Base-by-base conservation (phyloP, 78 protist species). In the Salpingoeca rosetta region DNA sequence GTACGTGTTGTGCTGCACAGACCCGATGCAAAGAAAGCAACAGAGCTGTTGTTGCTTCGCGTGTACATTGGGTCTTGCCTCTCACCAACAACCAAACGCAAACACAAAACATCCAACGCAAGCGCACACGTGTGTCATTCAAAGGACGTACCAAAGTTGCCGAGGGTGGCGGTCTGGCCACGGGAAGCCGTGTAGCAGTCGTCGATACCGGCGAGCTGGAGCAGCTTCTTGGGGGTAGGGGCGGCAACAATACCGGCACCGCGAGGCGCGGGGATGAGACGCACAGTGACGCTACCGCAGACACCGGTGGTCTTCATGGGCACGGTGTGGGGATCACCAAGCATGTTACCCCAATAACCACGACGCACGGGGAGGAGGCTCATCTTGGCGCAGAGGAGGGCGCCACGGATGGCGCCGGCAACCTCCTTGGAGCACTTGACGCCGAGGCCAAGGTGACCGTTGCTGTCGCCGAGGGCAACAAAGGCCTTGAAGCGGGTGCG, bases 231-330 rank as follows among this genome's bases (percentile, higher is more conserved):
- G 90, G 99, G 93, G 82, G 85, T 88, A 36, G 94, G 93, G 51
- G 99, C 97, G 77, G 99, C 99, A 41, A 99, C 99, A 87, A 99
- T 83, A 77, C 99, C 99, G 44, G 99, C 92, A 87, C 99, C 99
- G 79, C 98, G 94, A 86, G 99, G 99, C 36, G 99, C 99, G 45
- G 99, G 99, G 82, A 99, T 95, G 43, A 98, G 91, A 77, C 99
- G 96, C 73, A 97, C 94, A 40, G 81, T 41, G 88, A 98, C 99
- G 73, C 99, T 96, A 44, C 99, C 99, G 86, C 98, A 94, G 95
- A 97, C 96, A 81, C 99, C 99, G 39, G 98, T 95, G 56, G 98
- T 96, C 97, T 99, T 99, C 90, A 77, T 83, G 87, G 99, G 99
- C 83, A 98, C 97, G 76, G 99, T 99, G 98, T 99, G 99, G 90